Conservation (phyloP, 129 eudicot genomes). For the Flaveria linearis region DNA sequence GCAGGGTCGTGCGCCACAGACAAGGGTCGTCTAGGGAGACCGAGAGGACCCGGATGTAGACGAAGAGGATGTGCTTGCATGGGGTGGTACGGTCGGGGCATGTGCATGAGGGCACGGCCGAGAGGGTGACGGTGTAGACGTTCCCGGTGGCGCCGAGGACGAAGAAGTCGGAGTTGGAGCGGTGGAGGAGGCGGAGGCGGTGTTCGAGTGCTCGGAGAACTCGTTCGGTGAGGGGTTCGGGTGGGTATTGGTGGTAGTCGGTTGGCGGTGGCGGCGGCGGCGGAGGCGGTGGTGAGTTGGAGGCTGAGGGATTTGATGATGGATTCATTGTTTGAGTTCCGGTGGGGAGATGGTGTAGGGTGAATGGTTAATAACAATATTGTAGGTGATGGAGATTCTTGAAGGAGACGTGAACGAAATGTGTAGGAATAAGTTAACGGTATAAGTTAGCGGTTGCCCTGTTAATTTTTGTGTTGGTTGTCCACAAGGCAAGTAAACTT, state of each 20-base stretch:
- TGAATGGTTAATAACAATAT: conserved; percentile 1
- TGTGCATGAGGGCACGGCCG: conserved; percentile 63
- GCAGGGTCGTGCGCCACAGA: conserved; percentile 54
- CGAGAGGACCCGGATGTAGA: conserved; percentile 63
- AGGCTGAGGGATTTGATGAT: conserved; percentile 26
- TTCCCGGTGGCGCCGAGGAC: conserved; percentile 88
- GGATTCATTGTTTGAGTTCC: conserved; percentile 17
- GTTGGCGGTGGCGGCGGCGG: conserved; percentile 36
- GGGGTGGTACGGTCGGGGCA: conserved; percentile 91
- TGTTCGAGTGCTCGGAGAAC: conserved; percentile 62
- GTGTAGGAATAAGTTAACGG: conserved; percentile 31
- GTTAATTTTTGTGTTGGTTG: background rate
- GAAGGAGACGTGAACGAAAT: conserved; percentile 31
- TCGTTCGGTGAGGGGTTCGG: conserved; percentile 65
- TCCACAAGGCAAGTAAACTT: conserved; percentile 32
- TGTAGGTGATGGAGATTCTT: conserved; percentile 24
- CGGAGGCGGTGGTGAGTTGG: conserved; percentile 32
- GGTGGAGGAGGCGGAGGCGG: conserved; percentile 84
- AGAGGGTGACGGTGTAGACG: conserved; percentile 75
- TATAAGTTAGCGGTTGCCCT: conserved; percentile 34
- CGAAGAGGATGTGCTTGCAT: conserved; percentile 88
- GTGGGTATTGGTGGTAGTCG: conserved; percentile 35
- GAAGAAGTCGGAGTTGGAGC: conserved; percentile 61
- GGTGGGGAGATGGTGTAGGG: background rate
- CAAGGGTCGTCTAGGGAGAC: conserved; percentile 64